A percentile compares a stretch with the other conserved stretches of the same genome.
phyloP scores from a whole-genome alignment of 495 filamentous ascomycete genomes.

The Chaetomium cochliodes region DNA sequence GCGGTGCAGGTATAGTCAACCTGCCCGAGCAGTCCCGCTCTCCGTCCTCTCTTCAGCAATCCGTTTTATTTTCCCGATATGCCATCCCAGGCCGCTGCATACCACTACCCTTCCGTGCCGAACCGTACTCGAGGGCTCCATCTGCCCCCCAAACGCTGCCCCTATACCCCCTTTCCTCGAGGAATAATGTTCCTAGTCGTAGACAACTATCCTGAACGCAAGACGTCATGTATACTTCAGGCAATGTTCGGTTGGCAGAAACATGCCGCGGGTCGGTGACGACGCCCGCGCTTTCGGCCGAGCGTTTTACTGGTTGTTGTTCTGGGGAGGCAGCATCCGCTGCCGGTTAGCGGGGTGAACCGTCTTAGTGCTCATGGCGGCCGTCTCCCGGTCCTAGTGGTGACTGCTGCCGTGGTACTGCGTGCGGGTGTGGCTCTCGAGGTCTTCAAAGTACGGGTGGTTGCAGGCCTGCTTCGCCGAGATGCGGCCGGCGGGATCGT shows the following conservation, averaged over 20 bases:
- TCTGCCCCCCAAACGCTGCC: slow-evolving; percentile 15
- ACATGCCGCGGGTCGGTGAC: background rate
- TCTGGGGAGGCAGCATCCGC: slow-evolving; percentile 6
- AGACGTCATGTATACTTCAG: slow-evolving; percentile 26
- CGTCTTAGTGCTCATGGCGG: slow-evolving; percentile 3
- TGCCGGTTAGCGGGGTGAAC: slow-evolving; percentile 13
- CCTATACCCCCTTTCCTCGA: slow-evolving; percentile 18
- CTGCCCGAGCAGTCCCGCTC: background rate
- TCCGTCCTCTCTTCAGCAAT: background rate
- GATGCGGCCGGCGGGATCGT: slow-evolving; percentile 89
- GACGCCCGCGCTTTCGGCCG: slow-evolving; percentile 5
- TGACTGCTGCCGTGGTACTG: slow-evolving; percentile 44
- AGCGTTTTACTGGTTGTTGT: background rate
- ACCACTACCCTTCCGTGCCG: background rate
- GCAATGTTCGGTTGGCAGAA: background rate
- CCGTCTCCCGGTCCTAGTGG: slow-evolving; percentile 27
- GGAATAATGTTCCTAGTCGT: slow-evolving; percentile 19
- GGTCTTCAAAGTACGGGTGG: slow-evolving; percentile 86
- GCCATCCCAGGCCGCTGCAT: background rate
- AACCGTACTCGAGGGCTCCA: slow-evolving; percentile 11
- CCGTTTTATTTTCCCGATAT: background rate
- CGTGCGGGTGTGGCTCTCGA: slow-evolving; percentile 40
- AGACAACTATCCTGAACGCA: slow-evolving; percentile 34
- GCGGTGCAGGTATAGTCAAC: background rate
- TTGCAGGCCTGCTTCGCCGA: slow-evolving; percentile 92